Percentiles rank a stretch among this genome's conserved stretches.
These are phyloP conservation scores for Micromonas commoda DNA, from an alignment of 139 green algal genomes.

Conservation along the genomic window DNA sequence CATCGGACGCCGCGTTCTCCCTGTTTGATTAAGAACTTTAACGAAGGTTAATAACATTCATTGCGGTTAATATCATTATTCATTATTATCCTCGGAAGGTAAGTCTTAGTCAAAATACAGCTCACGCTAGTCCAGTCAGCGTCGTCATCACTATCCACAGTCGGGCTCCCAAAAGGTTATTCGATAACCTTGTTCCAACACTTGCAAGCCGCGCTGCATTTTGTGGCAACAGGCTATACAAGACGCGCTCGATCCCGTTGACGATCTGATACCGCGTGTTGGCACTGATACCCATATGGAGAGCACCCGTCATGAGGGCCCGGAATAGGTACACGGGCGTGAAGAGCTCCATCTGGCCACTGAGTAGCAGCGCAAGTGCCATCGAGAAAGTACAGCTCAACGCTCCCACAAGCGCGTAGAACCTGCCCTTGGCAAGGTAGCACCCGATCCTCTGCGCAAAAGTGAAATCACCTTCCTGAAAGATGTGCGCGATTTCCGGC, in stretches of 20 bases:
- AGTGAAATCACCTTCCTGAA: constrained; percentile 24
- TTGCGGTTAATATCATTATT: not conserved
- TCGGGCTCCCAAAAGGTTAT: constrained; percentile 33
- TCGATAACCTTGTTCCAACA: constrained; percentile 6
- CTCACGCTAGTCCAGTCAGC: not conserved
- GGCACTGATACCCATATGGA: constrained; percentile 22
- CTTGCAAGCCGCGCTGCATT: not conserved
- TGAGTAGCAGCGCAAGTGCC: not conserved
- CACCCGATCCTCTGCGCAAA: constrained; percentile 4
- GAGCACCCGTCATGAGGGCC: not conserved
- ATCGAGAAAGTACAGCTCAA: not conserved
- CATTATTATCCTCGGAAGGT: not conserved
- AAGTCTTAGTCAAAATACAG: not conserved
- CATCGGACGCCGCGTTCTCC: not conserved
- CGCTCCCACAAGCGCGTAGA: constrained; percentile 22
- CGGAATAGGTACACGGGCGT: not conserved
- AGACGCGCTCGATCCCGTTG: constrained; percentile 35
- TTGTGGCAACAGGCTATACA: constrained; percentile 17
- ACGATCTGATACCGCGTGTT: constrained; percentile 37
- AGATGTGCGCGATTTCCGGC: constrained; percentile 21
- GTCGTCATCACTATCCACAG: constrained; percentile 21
- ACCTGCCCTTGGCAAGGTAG: constrained; percentile 10
- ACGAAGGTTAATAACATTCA: no score
- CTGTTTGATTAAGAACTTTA: constrained; percentile 18
- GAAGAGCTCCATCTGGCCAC: not conserved